Conservation (phyloP, 225 moss, liverwort and hornwort species). For the Pseudoscleropodium purum region DNA sequence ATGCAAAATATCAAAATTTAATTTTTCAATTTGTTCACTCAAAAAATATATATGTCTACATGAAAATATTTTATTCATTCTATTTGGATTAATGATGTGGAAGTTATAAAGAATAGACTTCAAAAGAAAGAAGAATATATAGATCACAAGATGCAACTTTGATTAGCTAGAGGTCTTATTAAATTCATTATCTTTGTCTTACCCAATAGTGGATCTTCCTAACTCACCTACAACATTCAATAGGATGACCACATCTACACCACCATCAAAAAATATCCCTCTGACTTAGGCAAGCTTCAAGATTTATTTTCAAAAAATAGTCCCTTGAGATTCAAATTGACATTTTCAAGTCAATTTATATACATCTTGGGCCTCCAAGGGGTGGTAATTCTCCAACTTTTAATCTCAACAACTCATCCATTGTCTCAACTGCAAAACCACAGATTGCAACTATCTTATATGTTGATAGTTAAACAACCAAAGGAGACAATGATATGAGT, state of each 20-base stretch:
- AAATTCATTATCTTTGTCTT: background rate
- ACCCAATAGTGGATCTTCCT: accelerated
- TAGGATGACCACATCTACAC: accelerated
- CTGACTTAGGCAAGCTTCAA: background rate
- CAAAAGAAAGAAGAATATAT: background rate
- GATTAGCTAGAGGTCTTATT: accelerated
- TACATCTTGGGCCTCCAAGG: accelerated
- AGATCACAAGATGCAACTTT: accelerated
- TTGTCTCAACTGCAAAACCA: background rate
- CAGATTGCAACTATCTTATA: background rate
- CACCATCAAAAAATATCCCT: accelerated
- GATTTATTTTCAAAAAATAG: background rate
- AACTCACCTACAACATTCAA: background rate
- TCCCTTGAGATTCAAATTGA: background rate
- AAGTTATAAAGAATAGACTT: background rate
- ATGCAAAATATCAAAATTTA: background rate
- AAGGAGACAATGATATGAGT: background rate
- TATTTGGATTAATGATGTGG: no score
- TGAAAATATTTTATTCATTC: background rate
- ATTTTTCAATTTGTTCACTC: background rate
- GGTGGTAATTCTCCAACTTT: background rate
- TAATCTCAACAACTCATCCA: background rate
- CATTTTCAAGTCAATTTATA: background rate
- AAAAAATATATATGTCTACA: background rate
- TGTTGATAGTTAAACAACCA: background rate